A percentile compares a stretch with the other conserved stretches of the same genome.
phyloP scores from a whole-genome alignment of 2,329 filamentous ascomycete genomes.

The Ceratocystis albifundus region DNA sequence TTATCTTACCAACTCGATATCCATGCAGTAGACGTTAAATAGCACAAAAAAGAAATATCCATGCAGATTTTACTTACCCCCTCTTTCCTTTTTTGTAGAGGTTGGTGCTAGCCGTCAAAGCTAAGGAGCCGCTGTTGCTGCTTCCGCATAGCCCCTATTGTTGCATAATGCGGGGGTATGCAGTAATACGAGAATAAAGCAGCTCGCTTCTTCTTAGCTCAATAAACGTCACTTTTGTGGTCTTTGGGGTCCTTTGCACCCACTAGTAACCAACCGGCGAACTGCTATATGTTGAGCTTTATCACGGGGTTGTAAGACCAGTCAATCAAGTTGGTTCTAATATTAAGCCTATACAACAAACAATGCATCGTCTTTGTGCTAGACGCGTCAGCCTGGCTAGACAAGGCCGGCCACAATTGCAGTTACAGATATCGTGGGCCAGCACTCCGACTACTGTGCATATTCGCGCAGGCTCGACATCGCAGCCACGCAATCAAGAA shows the following conservation, averaged over 20 bases:
- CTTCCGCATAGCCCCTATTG: not conserved
- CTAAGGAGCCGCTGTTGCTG: too few species aligned
- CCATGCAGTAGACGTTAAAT: too few species aligned
- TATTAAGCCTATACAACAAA: not conserved
- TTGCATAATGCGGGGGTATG: conserved; percentile 20
- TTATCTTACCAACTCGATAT: not conserved
- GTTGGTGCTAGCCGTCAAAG: not conserved
- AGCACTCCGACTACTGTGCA: not conserved
- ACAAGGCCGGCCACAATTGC: not conserved
- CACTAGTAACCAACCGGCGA: not conserved
- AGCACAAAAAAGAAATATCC: too few species aligned
- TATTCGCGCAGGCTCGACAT: not conserved
- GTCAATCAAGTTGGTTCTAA: not conserved
- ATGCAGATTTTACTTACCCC: not conserved
- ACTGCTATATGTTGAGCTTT: not conserved
- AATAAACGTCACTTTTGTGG: not conserved
- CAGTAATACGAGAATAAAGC: not conserved
- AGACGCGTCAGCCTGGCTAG: not conserved
- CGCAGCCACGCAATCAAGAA: not conserved
- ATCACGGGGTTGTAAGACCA: not conserved
- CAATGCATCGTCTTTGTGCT: conserved; percentile 5
- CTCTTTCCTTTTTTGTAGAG: conserved; percentile 1
- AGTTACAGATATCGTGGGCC: not conserved
- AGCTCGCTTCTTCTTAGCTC: not conserved
- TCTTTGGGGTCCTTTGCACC: not conserved